phyloP scores from a whole-genome alignment of 2,329 filamentous ascomycete species.

The Aspergillus brasiliensis region DNA sequence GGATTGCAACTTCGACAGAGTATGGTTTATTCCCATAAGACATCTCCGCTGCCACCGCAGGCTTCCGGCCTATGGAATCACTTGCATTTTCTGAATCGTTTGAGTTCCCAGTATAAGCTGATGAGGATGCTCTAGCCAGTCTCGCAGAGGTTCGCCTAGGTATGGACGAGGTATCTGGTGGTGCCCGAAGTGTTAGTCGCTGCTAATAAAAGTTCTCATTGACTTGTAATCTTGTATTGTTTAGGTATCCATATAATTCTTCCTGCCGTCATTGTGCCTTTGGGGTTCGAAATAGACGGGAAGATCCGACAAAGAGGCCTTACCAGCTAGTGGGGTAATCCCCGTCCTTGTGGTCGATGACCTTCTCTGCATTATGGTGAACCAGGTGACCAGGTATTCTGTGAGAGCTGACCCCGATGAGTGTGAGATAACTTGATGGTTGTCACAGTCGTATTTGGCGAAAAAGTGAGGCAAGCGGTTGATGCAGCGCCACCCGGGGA shows the following conservation, averaged over 20 bases:
- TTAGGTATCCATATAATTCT: neutral
- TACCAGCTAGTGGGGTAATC: slow-evolving; percentile 6
- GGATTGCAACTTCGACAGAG: slow-evolving; percentile 35
- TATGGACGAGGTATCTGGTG: slow-evolving; percentile 8
- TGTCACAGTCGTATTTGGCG: neutral
- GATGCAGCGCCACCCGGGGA: neutral
- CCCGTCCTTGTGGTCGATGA: slow-evolving; percentile 9
- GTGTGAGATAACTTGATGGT: neutral
- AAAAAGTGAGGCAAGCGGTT: neutral
- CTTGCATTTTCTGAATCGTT: slow-evolving; percentile 15
- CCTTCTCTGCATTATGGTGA: slow-evolving; percentile 15
- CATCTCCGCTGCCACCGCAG: neutral
- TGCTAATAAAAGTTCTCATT: neutral
- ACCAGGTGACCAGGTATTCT: neutral
- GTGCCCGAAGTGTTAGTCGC: neutral
- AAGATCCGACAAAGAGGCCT: neutral
- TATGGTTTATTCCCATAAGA: neutral
- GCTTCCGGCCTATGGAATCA: neutral
- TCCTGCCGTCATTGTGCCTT: too few relatives aligned
- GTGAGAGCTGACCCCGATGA: neutral
- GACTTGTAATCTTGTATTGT: neutral
- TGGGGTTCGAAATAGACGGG: neutral
- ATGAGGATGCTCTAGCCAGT: slow-evolving; percentile 20
- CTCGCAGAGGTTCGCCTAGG: slow-evolving; percentile 28
- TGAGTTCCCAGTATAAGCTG: neutral